Evolutionary conservation across 202 grass and related monocot species (phyloP).

Genomic region (Musa balbisiana): DNA sequence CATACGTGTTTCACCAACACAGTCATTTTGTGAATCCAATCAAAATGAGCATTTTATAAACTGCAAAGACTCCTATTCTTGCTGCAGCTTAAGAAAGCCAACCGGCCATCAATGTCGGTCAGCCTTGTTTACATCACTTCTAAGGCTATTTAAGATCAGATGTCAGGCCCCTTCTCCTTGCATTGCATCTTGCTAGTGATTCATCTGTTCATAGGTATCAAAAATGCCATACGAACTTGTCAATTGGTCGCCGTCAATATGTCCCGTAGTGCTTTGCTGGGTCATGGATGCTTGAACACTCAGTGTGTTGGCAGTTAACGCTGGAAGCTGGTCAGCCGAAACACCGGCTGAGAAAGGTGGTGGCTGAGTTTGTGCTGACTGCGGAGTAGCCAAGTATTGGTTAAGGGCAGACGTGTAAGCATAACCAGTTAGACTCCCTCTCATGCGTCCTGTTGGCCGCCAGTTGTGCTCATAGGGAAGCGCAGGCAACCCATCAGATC

Average conservation of each 20-base stretch:
- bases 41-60: too few species aligned
- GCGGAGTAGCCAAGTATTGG: conserved; percentile 27
- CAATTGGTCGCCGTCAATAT: not conserved
- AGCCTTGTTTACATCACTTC: too few species aligned
- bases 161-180: too few species aligned
- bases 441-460: conserved; percentile 64
- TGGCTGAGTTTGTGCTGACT: not conserved
- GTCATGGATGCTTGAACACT: not conserved
- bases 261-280: not conserved
- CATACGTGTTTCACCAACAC: too few species aligned
- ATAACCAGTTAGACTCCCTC: conserved; percentile 70
- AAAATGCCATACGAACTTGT: not conserved
- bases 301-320: not conserved
- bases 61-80: too few species aligned
- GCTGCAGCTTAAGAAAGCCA: too few species aligned
- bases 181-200: too few species aligned
- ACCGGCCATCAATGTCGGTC: too few species aligned
- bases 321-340: not conserved
- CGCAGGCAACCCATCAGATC: conserved; percentile 25
- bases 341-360: not conserved
- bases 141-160: too few species aligned
- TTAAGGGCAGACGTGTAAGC: conserved; percentile 50
- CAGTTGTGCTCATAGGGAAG: conserved; percentile 53
- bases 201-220: too few species aligned
- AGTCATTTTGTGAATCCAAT: too few species aligned